Evolutionary conservation across 805 yeast species (phyloP).

Genomic region (Metschnikowia orientalis): DNA sequence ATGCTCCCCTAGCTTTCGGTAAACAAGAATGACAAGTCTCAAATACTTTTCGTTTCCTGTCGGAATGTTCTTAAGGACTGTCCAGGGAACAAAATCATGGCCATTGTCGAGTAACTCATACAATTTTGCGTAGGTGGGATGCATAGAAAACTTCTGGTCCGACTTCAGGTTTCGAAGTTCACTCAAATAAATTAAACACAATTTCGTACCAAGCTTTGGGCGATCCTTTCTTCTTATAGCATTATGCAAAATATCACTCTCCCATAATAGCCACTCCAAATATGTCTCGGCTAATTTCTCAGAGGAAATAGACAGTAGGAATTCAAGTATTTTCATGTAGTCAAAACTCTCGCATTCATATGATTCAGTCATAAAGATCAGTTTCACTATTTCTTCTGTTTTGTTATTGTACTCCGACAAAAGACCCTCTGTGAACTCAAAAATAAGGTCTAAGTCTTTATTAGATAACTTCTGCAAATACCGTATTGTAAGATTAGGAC

Average conservation of each 20-base stretch:
- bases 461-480: slow-evolving; percentile 56
- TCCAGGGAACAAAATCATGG: slow-evolving; percentile 34
- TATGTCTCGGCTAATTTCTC: slow-evolving; percentile 34
- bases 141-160: slow-evolving; percentile 13
- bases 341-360: slow-evolving; percentile 57
- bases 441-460: slow-evolving; percentile 48
- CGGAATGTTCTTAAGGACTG: slow-evolving; percentile 31
- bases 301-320: no score
- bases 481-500: slow-evolving; percentile 45
- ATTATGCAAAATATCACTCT: slow-evolving; percentile 29
- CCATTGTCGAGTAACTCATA: slow-evolving; percentile 29
- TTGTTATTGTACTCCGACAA: slow-evolving; percentile 26
- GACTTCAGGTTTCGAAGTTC: slow-evolving; percentile 16
- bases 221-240: slow-evolving; percentile 14
- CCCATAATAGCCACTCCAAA: slow-evolving; percentile 38
- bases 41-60: slow-evolving; percentile 29
- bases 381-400: slow-evolving; percentile 23
- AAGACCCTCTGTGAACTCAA: slow-evolving; percentile 54
- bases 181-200: slow-evolving; percentile 31
- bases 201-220: slow-evolving; percentile 32
- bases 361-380: slow-evolving; percentile 63
- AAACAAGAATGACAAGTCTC: slow-evolving; percentile 52
- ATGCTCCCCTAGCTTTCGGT: slow-evolving; percentile 57
- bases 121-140: slow-evolving; percentile 27
- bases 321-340: slow-evolving; percentile 49